Evolutionary conservation across 768 basidiomycete genomes (phyloP).

Genomic region (Saitozyma podzolica): DNA sequence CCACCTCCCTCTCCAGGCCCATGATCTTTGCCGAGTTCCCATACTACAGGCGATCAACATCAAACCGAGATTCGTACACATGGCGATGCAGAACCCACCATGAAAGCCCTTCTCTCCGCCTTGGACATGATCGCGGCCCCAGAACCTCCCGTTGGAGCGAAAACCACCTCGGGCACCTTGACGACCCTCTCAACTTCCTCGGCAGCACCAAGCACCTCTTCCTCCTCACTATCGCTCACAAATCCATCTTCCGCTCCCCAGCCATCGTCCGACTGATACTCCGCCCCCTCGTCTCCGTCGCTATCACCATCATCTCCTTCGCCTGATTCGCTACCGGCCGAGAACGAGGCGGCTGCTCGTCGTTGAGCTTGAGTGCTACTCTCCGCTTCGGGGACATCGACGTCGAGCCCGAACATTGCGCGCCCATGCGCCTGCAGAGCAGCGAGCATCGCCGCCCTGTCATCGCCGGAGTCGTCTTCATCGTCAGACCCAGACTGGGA

Average conservation of each 20-base stretch:
- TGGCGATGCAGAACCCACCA: conserved; percentile 34
- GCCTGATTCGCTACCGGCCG: no score
- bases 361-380: conserved; percentile 18
- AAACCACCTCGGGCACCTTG: conserved; percentile 45
- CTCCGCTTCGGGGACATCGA: conserved; percentile 11
- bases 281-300: conserved; percentile 18
- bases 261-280: conserved; percentile 35
- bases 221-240: conserved; percentile 35
- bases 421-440: conserved; percentile 47
- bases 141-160: conserved; percentile 23
- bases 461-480: conserved; percentile 19
- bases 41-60: conserved; percentile 28
- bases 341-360: conserved; percentile 3
- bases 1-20: conserved; percentile 24
- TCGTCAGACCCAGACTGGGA: conserved; percentile 14
- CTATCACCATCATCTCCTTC: conserved; percentile 6
- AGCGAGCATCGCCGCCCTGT: conserved; percentile 43
- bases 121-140: conserved; percentile 21
- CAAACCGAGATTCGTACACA: not conserved
- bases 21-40: conserved; percentile 49
- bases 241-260: conserved; percentile 41
- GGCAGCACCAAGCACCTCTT: conserved; percentile 5
- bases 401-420: conserved; percentile 45
- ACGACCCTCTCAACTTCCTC: not conserved
- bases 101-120: conserved; percentile 50